Evolutionary conservation across 108 stramenopile genomes (phyloP), one percentile per base, ranked within the genome.

Genomic region (Seminavis robusta): DNA sequence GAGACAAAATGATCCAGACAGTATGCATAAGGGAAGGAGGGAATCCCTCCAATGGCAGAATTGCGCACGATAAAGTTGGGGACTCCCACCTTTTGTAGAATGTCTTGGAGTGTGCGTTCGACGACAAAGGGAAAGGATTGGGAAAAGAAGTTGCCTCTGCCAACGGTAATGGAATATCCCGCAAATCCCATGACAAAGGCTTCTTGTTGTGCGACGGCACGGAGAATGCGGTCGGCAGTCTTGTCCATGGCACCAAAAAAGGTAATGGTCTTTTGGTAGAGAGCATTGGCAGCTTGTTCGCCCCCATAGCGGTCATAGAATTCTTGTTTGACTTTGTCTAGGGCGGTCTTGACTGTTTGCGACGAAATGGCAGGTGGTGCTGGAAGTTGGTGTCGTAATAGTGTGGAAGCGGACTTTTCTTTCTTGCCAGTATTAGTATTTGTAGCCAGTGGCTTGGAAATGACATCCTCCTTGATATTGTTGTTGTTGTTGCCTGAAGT

Each of bases 21-120:
- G 77, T 83, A 93, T 20, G 79, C 83, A 64, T 93, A 93, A 15
- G 92, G 92, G 77, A 88, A 93, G 34, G 82, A 79, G 16, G 92
- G 92, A 49, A 85, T 81, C 9, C 92, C 92, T 24, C 92, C 92
- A 73, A 88, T 86, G 11, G 88, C 92, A n/a, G 77, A 68, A 63
- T 93, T 93, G 2, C 74, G 56, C 2, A 90, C 86, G 9, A 61
- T 56, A 29, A 93, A 60, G 13, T 61, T 31, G 29, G 48, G 39
- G 0, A 69, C 32, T 28, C 69, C 75, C 1, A 36, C 13, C 6
- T 47, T 16, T 33, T 49, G 53, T 41, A 85, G 60, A 0, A 77
- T 59, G 16, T 65, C 68, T 9, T 82, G 42, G 29, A 89, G 51
- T 31, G 83, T 56, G 11, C 50, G 36, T 63, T 81, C 65, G 42